Evolutionary conservation across 805 yeast genomes (phyloP), one percentile per base, ranked within the genome.

Genomic region (Pichia insulana): DNA sequence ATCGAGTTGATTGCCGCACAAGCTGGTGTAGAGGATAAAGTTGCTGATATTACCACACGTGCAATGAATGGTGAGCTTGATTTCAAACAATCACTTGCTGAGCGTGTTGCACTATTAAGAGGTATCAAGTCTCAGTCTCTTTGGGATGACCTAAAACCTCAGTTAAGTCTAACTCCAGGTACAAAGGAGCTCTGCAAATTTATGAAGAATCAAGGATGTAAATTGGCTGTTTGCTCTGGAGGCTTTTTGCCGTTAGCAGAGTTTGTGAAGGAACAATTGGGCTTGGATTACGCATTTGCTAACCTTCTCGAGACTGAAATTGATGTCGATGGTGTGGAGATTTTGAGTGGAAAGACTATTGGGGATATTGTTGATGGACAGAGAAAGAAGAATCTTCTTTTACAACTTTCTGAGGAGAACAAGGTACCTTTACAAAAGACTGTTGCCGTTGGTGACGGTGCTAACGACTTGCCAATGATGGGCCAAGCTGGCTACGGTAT

Each of bases 21-120:
- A 54, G 97, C 96, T n/a, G 72, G 75, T 50, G 95, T 92, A 28
- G 96, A 92, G 56, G 78, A 72, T 6, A 70, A 86, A 59, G 98
- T 92, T 7, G 83, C 90, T 5, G 83, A 72, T 26, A 89, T 92
- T 53, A 92, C 99, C 2, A 86, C 83, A 32, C 71, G 86, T 20
- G 97, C 98, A 17, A 92, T 92, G 99, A 89, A 90, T 54, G 97
- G 97, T 22, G 96, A 90, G 57, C 67, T 92, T 16, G 97, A 92
- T 59, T 92, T 92, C 69, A 78, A 75, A 48, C 85, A 83, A 51
- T 85, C 96, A 0, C 67, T 92, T 37, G 68, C 69, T 1, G 76
- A 76, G 57, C 74, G 99, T 43, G 97, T 87, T 8, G 62, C 65
- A 17, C 68, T 92, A n/a, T 69, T 92, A 48, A 78, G 78, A 57